Conservation (phyloP, 352 stramenopile genomes). For the Pilasporangium apinafurcum region DNA sequence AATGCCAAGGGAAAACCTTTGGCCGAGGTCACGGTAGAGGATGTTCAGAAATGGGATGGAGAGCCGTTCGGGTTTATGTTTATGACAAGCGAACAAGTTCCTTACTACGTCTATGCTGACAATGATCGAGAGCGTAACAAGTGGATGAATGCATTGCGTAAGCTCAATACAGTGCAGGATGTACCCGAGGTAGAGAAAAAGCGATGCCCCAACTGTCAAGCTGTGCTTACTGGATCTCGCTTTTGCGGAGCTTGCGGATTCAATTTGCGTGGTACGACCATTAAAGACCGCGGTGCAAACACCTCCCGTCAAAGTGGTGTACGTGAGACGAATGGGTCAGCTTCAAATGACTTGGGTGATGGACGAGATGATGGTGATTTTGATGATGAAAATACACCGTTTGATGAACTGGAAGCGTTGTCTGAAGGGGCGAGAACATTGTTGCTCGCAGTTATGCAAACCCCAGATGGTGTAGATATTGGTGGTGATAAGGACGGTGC, state of each 20-base stretch:
- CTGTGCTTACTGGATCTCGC: conserved; percentile 78
- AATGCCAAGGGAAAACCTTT: conserved; percentile 72
- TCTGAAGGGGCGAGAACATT: conserved; percentile 82
- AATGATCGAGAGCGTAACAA: conserved; percentile 84
- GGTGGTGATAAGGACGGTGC: conserved; percentile 45
- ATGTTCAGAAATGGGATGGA: conserved; percentile 82
- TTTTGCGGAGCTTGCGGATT: conserved; percentile 86
- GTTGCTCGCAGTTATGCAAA: conserved; percentile 85
- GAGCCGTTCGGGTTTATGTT: conserved; percentile 88
- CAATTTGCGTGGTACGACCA: conserved; percentile 74
- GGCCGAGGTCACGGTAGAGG: conserved; percentile 76
- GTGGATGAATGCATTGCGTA: conserved; percentile 83
- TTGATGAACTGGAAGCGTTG: conserved; percentile 83
- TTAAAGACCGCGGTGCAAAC: conserved; percentile 35
- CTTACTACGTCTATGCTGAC: conserved; percentile 88
- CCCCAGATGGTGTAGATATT: conserved; percentile 73
- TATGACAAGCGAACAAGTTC: conserved; percentile 84
- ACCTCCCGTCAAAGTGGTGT: conserved; percentile 13
- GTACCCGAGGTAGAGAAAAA: conserved; percentile 78
- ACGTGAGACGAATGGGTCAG: conserved; percentile 10
- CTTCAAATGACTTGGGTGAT: conserved; percentile 39
- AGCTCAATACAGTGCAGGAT: conserved; percentile 62
- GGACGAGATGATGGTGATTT: conserved; percentile 53
- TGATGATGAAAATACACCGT: conserved; percentile 75
- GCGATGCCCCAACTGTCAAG: conserved; percentile 75